These are phyloP conservation scores for Zelopaecilomyces penicillatus DNA, from an alignment of 2,329 filamentous ascomycete species.

Conservation along the genomic window DNA sequence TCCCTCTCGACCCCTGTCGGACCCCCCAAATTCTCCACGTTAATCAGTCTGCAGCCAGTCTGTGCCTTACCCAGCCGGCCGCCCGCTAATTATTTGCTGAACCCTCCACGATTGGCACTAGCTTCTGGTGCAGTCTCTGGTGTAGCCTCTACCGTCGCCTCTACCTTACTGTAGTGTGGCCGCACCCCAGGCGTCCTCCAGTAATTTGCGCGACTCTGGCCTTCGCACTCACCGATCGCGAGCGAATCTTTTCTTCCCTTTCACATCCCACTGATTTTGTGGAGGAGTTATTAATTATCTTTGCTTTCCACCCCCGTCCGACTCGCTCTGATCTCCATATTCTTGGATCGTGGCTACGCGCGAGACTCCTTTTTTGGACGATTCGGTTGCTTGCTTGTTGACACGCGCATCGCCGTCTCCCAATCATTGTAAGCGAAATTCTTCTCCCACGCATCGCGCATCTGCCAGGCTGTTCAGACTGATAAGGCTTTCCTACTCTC, in stretches of 20 bases:
- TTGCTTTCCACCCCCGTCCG: no score
- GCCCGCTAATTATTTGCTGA: no score
- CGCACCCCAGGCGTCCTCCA: constrained; percentile 1
- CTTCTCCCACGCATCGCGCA: constrained; percentile 3
- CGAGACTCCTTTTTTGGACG: neutral
- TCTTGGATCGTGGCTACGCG: neutral
- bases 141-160: no score
- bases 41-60: no score
- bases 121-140: no score
- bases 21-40: no score
- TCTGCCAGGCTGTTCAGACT: neutral
- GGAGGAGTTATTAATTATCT: no score
- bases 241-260: constrained; percentile 6
- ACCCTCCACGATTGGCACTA: no score
- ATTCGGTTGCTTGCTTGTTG: constrained; percentile 1
- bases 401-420: constrained; percentile 1
- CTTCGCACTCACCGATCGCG: constrained; percentile 7
- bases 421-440: constrained; percentile 3
- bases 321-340: no score
- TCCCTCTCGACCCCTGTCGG: no score
- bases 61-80: no score
- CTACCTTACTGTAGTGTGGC: neutral
- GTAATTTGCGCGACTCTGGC: constrained; percentile 8
- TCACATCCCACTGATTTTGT: neutral
- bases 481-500: neutral